Percentiles rank a stretch among this genome's conserved stretches.
phyloP scores from a whole-genome alignment of 2,329 filamentous ascomycete genomes.

The Gnomoniopsis sp. region DNA sequence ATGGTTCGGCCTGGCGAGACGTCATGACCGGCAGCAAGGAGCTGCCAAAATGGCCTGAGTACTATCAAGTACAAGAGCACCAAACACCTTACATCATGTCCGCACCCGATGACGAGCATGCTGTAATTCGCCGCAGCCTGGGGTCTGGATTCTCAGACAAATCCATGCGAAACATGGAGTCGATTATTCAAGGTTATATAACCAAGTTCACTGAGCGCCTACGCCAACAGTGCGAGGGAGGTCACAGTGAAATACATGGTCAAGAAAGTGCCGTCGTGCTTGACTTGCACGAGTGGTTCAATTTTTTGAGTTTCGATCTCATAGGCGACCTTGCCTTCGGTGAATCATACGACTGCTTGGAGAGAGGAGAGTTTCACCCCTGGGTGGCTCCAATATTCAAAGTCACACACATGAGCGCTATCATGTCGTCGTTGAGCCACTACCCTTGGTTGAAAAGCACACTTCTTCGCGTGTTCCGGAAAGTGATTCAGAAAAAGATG shows the following conservation, averaged over 20 bases:
- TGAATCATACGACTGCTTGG: too few species aligned
- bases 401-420: too few species aligned
- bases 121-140: constrained; percentile 19
- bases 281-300: not conserved
- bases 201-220: constrained; percentile 21
- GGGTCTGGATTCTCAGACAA: constrained; percentile 27
- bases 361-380: too few species aligned
- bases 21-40: constrained; percentile 17
- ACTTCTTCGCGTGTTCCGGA: too few species aligned
- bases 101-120: constrained; percentile 14
- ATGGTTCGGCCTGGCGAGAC: constrained; percentile 15
- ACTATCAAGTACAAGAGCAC: constrained; percentile 8
- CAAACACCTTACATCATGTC: constrained; percentile 7
- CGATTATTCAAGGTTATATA: constrained; percentile 23
- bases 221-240: not conserved
- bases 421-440: too few species aligned
- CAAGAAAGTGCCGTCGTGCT: not conserved
- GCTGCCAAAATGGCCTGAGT: constrained; percentile 10
- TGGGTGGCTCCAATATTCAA: too few species aligned
- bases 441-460: too few species aligned
- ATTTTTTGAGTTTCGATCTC: not conserved
- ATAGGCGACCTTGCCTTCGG: too few species aligned
- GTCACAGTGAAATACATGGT: not conserved
- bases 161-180: constrained; percentile 28
- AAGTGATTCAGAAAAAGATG: too few species aligned